phyloP scores from a whole-genome alignment of 2,329 filamentous ascomycete species.

The Trichoderma harzianum region DNA sequence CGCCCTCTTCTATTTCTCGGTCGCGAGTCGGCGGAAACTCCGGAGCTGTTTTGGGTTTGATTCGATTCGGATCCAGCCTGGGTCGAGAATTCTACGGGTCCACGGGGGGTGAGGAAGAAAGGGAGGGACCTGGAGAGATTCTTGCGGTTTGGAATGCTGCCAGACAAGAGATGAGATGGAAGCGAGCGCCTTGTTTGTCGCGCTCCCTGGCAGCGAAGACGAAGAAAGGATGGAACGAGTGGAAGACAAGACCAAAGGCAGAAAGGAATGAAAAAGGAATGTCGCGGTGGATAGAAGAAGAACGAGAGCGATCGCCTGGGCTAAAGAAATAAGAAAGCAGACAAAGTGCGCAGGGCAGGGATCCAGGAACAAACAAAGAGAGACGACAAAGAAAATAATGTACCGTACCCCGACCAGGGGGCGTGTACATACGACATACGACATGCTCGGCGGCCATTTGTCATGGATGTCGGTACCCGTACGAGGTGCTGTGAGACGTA shows the following conservation, averaged over 20 bases:
- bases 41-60: background rate
- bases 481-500: background rate
- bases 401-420: background rate
- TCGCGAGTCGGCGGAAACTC: constrained; percentile 4
- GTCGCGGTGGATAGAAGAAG: constrained; percentile 5
- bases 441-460: background rate
- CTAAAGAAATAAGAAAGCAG: constrained; percentile 16
- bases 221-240: background rate
- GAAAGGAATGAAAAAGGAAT: background rate
- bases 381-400: background rate
- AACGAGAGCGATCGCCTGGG: constrained; percentile 13
- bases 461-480: background rate
- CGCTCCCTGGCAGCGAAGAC: background rate
- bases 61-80: background rate
- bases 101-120: background rate
- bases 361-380: background rate
- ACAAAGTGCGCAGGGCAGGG: constrained; percentile 8
- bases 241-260: background rate
- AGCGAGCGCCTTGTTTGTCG: background rate
- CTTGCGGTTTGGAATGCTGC: background rate
- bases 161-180: background rate
- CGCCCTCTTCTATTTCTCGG: background rate
- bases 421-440: background rate
- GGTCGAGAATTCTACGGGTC: background rate
- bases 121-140: background rate